Evolutionary conservation across 2,329 filamentous ascomycete genomes (phyloP).

Genomic region (Cladobotryum protrusum): DNA sequence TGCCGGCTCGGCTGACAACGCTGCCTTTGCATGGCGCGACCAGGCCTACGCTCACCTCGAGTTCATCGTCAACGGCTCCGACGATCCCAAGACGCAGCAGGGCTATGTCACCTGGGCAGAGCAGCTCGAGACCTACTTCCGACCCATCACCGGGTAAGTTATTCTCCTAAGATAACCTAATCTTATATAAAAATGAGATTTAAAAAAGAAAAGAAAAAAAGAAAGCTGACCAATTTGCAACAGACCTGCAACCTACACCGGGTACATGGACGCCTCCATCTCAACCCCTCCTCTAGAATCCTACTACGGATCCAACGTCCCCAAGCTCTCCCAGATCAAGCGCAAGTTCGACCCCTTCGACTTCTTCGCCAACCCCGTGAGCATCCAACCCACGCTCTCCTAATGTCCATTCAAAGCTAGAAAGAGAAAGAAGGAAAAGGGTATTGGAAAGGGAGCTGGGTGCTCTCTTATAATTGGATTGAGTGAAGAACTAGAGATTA

Average conservation of each 20-base stretch:
- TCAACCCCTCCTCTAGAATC: conserved; percentile 10
- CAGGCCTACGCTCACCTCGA: conserved; percentile 13
- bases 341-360: conserved; percentile 10
- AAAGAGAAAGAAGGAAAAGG: too few species aligned
- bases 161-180: neutral
- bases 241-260: conserved; percentile 12
- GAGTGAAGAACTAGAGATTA: too few species aligned
- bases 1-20: conserved; percentile 1
- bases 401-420: neutral
- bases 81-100: conserved; percentile 8
- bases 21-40: conserved; percentile 14
- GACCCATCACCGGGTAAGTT: conserved; percentile 7
- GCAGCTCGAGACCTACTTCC: conserved; percentile 6
- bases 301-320: conserved; percentile 13
- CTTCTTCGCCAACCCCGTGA: conserved; percentile 12
- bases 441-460: too few species aligned
- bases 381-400: conserved; percentile 1
- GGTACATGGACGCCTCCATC: conserved; percentile 13
- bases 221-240: neutral
- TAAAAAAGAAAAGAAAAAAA: neutral
- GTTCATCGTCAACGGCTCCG: conserved; percentile 11
- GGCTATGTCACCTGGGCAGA: conserved; percentile 4
- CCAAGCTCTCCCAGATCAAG: conserved; percentile 10
- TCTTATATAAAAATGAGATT: too few species aligned
- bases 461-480: too few species aligned